A percentile compares a stretch with the other conserved stretches of the same genome.
Evolutionary conservation across 441 rosid genomes (phyloP).

Genomic region (Flueggea neowawraea): DNA sequence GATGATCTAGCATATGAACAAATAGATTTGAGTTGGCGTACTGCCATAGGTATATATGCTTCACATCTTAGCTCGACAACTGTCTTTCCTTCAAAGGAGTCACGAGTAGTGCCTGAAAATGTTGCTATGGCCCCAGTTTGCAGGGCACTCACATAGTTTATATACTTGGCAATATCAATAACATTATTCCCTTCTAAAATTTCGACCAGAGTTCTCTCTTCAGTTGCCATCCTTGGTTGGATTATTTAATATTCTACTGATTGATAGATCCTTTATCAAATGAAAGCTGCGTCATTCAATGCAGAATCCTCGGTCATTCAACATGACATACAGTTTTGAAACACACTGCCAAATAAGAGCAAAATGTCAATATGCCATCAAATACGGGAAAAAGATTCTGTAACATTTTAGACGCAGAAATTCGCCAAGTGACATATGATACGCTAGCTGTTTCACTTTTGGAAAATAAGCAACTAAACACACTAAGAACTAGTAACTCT

Average conservation of each 20-base stretch:
- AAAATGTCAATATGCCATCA: too few relatives aligned
- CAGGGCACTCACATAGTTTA: conserved; percentile 68
- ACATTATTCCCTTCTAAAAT: conserved; percentile 62
- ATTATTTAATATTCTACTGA: not conserved
- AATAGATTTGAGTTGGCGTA: conserved; percentile 47
- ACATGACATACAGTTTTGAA: too few relatives aligned
- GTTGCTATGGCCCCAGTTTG: conserved; percentile 86
- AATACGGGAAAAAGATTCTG: too few relatives aligned
- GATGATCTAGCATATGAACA: conserved; percentile 62
- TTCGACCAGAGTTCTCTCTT: conserved; percentile 61
- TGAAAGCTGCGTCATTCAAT: not conserved
- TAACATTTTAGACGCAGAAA: too few relatives aligned
- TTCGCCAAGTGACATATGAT: too few relatives aligned
- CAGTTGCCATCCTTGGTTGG: conserved; percentile 38
- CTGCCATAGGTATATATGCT: conserved; percentile 88
- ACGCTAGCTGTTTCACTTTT: too few relatives aligned
- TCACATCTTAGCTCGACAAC: conserved; percentile 82
- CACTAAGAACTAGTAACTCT: too few relatives aligned
- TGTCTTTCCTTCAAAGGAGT: conserved; percentile 71
- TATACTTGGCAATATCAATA: conserved; percentile 57
- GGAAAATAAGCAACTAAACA: too few relatives aligned
- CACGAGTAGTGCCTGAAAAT: conserved; percentile 81
- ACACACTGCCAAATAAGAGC: too few relatives aligned
- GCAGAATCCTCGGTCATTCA: too few relatives aligned
- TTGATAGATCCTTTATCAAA: conserved; percentile 1